A percentile compares a stretch with the other conserved stretches of the same genome.
These are phyloP conservation scores for Vaccinium macrocarpon DNA, from an alignment of 148 eudicot genomes.

Conservation along the genomic window DNA sequence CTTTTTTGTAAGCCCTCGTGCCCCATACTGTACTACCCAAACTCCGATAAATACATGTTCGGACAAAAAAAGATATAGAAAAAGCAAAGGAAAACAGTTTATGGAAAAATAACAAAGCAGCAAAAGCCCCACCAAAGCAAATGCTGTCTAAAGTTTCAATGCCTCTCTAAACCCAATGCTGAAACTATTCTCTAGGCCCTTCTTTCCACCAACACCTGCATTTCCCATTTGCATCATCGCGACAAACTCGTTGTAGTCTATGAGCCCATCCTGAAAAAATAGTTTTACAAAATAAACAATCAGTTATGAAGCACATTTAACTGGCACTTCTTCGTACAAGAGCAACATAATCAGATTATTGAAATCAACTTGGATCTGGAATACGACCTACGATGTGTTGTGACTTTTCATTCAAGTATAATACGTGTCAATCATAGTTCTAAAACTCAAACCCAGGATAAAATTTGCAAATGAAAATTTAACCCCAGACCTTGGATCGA, in stretches of 20 bases:
- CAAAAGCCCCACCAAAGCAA: slow-evolving; percentile 11
- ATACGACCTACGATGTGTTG: neutral
- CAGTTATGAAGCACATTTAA: neutral
- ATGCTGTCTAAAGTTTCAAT: slow-evolving; percentile 35
- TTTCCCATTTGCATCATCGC: slow-evolving; percentile 74
- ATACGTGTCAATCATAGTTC: neutral
- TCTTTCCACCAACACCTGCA: slow-evolving; percentile 41
- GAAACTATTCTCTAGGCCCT: slow-evolving; percentile 48
- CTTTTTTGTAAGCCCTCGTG: slow-evolving; percentile 9
- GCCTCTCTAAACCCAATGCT: slow-evolving; percentile 61
- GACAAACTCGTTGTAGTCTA: slow-evolving; percentile 79
- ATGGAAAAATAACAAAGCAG: neutral
- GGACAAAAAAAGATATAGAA: neutral
- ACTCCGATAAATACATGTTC: neutral
- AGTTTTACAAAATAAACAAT: neutral
- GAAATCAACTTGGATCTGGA: neutral
- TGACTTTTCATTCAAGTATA: neutral
- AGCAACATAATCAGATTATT: neutral
- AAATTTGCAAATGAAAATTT: neutral
- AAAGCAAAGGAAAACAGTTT: neutral
- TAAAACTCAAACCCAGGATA: neutral
- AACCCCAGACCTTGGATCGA: neutral
- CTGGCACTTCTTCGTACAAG: neutral
- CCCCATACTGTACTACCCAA: neutral
- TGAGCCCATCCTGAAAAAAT: slow-evolving; percentile 62